Conservation (phyloP, 257 asterid species). For the Avicennia marina region DNA sequence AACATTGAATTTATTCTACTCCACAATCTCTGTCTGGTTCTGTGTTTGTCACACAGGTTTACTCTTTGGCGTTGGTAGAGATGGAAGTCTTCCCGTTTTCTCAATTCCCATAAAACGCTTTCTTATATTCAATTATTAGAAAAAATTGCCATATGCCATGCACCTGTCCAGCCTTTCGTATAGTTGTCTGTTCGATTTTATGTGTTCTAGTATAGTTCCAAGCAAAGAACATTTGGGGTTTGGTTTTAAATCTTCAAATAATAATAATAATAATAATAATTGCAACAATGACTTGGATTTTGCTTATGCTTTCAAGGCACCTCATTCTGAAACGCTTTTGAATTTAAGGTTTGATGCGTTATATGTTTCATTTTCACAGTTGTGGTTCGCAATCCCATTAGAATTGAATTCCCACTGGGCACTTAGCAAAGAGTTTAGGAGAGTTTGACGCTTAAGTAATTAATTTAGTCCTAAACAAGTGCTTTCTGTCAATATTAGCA, state of each 20-base stretch:
- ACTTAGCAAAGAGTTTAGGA: constrained; percentile 31
- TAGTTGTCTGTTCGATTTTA: not conserved
- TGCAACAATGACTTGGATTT: not conserved
- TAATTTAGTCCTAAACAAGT: constrained; percentile 32
- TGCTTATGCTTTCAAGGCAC: constrained; percentile 51
- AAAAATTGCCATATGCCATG: constrained; percentile 28
- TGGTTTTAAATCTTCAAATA: not conserved
- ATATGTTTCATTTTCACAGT: constrained; percentile 21
- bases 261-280: not conserved
- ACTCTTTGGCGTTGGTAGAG: constrained; percentile 25
- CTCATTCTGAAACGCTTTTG: constrained; percentile 25
- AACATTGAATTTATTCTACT: constrained; percentile 31
- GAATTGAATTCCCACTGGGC: constrained; percentile 33
- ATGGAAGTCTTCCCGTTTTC: constrained; percentile 35
- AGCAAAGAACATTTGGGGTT: constrained; percentile 41
- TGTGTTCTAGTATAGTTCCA: constrained; percentile 35
- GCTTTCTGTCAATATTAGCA: constrained; percentile 29
- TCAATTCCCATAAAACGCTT: constrained; percentile 21
- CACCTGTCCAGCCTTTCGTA: not conserved
- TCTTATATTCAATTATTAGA: not conserved
- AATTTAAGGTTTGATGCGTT: constrained; percentile 6
- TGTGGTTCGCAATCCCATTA: constrained; percentile 14
- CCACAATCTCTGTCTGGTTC: constrained; percentile 30
- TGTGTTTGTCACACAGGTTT: constrained; percentile 11
- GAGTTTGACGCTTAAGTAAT: constrained; percentile 70